These are phyloP conservation scores for Hysterium pulicare DNA, from an alignment of 2,329 filamentous ascomycete species.

Conservation along the genomic window DNA sequence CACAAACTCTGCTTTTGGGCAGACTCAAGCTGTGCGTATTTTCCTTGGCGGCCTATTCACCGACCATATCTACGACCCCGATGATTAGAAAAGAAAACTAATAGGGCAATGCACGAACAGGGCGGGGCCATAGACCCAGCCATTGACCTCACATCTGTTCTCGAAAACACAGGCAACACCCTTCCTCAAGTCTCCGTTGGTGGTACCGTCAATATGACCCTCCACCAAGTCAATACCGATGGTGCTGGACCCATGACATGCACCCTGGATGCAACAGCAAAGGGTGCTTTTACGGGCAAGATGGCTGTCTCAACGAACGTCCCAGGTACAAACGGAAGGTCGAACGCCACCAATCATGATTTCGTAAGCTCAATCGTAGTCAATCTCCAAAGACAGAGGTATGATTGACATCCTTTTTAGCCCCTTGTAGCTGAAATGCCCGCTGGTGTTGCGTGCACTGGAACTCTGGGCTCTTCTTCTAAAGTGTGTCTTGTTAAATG, in stretches of 20 bases:
- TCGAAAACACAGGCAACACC: slow-evolving; percentile 23
- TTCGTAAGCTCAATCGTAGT: not conserved
- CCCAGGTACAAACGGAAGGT: slow-evolving; percentile 33
- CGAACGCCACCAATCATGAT: not conserved
- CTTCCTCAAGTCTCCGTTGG: slow-evolving; percentile 55
- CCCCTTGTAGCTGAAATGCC: no score
- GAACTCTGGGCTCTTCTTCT: no score
- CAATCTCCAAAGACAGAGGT: no score
- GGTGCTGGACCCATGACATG: slow-evolving; percentile 59
- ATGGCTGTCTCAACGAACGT: slow-evolving; percentile 50
- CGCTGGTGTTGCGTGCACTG: no score
- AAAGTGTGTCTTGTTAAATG: no score
- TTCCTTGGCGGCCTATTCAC: not conserved
- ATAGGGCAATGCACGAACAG: not conserved
- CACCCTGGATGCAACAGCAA: slow-evolving; percentile 56
- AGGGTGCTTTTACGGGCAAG: slow-evolving; percentile 46
- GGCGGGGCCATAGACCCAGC: not conserved
- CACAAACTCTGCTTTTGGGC: not conserved
- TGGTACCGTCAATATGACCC: slow-evolving; percentile 54
- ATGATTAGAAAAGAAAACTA: no score
- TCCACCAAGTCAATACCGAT: slow-evolving; percentile 61
- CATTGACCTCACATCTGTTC: not conserved
- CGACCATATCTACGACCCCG: not conserved
- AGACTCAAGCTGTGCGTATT: not conserved
- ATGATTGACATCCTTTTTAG: no score